phyloP scores from a whole-genome alignment of 441 rosid genomes.

The Jatropha podagrica region DNA sequence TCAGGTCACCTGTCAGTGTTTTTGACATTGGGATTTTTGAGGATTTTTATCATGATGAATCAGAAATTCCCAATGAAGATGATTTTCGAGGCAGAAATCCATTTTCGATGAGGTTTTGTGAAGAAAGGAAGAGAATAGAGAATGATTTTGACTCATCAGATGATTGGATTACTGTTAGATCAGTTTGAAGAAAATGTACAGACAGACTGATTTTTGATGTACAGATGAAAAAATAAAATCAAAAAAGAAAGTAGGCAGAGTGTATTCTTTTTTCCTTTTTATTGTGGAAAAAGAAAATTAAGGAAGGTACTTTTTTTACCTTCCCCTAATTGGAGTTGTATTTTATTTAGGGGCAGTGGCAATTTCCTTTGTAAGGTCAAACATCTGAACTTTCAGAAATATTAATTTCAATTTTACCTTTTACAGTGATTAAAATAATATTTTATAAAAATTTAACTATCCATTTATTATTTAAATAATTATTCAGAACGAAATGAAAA shows the following conservation, averaged over 20 bases:
- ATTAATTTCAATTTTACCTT: no score
- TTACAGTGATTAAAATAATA: no score
- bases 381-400: not conserved
- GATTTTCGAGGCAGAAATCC: constrained; percentile 17
- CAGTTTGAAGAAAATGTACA: constrained; percentile 18
- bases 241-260: not conserved
- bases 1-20: constrained; percentile 32
- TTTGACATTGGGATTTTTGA: constrained; percentile 15
- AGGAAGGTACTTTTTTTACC: not conserved
- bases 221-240: not conserved
- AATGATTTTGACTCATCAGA: constrained; percentile 21
- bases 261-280: not conserved
- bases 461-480: no score
- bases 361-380: not conserved
- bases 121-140: not conserved
- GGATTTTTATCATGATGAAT: constrained; percentile 21
- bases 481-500: no score
- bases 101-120: constrained; percentile 15
- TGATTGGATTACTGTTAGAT: constrained; percentile 43
- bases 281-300: not conserved
- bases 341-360: not conserved
- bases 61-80: not conserved
- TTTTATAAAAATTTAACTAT: no score
- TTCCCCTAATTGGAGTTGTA: not conserved
- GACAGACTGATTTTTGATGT: not conserved